Evolutionary conservation across 495 filamentous ascomycete genomes (phyloP).

Genomic region (Xylaria nigripes): DNA sequence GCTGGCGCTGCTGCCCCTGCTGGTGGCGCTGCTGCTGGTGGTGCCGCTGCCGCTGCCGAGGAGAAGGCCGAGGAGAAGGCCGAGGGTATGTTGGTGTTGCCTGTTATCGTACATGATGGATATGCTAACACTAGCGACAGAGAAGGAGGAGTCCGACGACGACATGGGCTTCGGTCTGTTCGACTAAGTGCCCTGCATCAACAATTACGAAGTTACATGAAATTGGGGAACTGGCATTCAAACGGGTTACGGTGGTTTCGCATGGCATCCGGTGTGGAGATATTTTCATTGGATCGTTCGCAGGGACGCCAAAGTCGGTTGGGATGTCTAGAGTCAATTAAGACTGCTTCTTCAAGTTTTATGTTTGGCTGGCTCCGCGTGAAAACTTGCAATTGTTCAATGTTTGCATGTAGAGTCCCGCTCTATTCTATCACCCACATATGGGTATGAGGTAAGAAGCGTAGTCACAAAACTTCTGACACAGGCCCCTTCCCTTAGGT

Average conservation of each 20-base stretch:
- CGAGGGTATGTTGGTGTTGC: conserved; percentile 47
- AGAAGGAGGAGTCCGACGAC: conserved; percentile 89
- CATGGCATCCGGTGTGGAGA: conserved; percentile 22
- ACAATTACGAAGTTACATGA: conserved; percentile 18
- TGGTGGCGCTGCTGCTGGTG: conserved; percentile 55
- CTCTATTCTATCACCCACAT: not conserved
- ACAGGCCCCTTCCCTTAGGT: no score
- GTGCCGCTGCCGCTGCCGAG: conserved; percentile 59
- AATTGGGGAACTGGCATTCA: conserved; percentile 20
- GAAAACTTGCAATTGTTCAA: not conserved
- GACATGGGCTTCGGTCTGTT: conserved; percentile 99
- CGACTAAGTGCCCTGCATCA: conserved; percentile 57
- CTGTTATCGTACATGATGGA: not conserved
- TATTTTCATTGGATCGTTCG: conserved; percentile 20
- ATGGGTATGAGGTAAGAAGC: no score
- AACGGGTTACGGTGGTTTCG: conserved; percentile 21
- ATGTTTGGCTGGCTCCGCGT: no score
- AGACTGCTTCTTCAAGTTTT: no score
- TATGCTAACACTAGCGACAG: conserved; percentile 33
- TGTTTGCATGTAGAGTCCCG: no score
- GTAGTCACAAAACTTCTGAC: no score
- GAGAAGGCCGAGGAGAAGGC: conserved; percentile 65
- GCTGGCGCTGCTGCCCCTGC: conserved; percentile 58
- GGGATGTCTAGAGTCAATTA: conserved; percentile 18
- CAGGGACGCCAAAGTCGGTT: conserved; percentile 1